Conservation (phyloP, 139 green algal species). For the Mesotaenium endlicherianum region DNA sequence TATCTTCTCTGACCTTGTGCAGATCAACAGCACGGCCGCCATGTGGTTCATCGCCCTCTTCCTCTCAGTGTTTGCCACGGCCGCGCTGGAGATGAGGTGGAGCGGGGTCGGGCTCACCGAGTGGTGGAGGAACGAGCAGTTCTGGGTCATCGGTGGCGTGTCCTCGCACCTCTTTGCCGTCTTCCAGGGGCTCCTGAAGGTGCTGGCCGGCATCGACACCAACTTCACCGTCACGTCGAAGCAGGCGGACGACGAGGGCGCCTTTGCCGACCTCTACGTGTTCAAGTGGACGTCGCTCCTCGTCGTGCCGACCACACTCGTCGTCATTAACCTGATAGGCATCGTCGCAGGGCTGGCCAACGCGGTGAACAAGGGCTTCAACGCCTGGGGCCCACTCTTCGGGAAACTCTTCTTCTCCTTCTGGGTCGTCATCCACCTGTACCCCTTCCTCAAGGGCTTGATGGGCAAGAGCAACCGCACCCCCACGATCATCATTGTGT, state of each 20-base stretch:
- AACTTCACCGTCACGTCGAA: conserved; percentile 41
- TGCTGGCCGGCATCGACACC: conserved; percentile 31
- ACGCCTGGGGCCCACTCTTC: conserved; percentile 8
- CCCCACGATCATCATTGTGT: conserved; percentile 42
- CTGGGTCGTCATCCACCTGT: conserved; percentile 35
- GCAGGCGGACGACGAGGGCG: conserved; percentile 12
- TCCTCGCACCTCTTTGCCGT: conserved; percentile 24
- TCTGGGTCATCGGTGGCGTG: conserved; percentile 42
- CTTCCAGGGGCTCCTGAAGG: conserved; percentile 38
- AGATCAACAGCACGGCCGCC: neutral
- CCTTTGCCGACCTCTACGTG: conserved; percentile 32
- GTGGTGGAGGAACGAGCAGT: conserved; percentile 49
- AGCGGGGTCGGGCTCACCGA: conserved; percentile 19
- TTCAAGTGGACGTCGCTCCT: conserved; percentile 42
- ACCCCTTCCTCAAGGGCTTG: conserved; percentile 36
- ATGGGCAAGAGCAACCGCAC: conserved; percentile 7
- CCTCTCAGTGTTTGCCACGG: conserved; percentile 38
- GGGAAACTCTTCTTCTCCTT: conserved; percentile 36
- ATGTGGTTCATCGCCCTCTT: conserved; percentile 44
- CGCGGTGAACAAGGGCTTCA: neutral
- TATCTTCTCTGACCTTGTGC: too few relatives aligned
- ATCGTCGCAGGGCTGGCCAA: conserved; percentile 1
- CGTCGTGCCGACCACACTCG: neutral
- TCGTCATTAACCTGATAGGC: conserved; percentile 24
- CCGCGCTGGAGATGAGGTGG: conserved; percentile 42